These are phyloP conservation scores for Buddleja alternifolia DNA, from an alignment of 257 asterid species.

Conservation along the genomic window DNA sequence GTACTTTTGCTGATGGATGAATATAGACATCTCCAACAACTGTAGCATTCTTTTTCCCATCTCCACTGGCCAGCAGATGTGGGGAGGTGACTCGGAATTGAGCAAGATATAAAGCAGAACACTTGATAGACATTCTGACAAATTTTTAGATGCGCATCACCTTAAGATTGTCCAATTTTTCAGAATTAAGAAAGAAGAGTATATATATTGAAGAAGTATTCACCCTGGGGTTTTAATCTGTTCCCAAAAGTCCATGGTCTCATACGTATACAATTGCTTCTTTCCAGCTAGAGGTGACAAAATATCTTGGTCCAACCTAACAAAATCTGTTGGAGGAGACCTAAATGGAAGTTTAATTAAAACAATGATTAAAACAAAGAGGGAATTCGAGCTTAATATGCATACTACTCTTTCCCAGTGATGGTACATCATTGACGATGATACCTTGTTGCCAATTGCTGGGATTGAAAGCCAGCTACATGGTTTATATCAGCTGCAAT, in stretches of 20 bases:
- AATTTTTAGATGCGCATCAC: slow-evolving; percentile 23
- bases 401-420: not conserved
- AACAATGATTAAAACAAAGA: slow-evolving; percentile 25
- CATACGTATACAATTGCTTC: slow-evolving; percentile 68
- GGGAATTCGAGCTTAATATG: slow-evolving; percentile 20
- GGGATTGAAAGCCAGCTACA: slow-evolving; percentile 59
- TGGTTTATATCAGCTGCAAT: slow-evolving; percentile 59
- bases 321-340: slow-evolving; percentile 72
- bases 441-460: slow-evolving; percentile 66
- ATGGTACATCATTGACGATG: not conserved
- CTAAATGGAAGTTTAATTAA: slow-evolving; percentile 46
- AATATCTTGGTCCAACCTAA: slow-evolving; percentile 88
- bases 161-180: slow-evolving; percentile 22
- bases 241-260: slow-evolving; percentile 88
- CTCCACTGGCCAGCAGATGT: slow-evolving; percentile 54
- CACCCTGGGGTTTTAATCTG: slow-evolving; percentile 93
- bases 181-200: slow-evolving; percentile 15
- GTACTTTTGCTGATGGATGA: slow-evolving; percentile 89
- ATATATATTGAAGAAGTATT: not conserved
- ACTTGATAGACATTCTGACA: slow-evolving; percentile 70
- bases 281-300: slow-evolving; percentile 91
- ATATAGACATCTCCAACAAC: slow-evolving; percentile 58
- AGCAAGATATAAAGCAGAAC: slow-evolving; percentile 59
- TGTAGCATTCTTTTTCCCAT: slow-evolving; percentile 46
- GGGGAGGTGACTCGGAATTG: slow-evolving; percentile 49